Evolutionary conservation across 371 early-diverging fungal species (phyloP), one percentile per base, ranked within the genome.

Genomic region (Paraphysoderma sedebokerense): DNA sequence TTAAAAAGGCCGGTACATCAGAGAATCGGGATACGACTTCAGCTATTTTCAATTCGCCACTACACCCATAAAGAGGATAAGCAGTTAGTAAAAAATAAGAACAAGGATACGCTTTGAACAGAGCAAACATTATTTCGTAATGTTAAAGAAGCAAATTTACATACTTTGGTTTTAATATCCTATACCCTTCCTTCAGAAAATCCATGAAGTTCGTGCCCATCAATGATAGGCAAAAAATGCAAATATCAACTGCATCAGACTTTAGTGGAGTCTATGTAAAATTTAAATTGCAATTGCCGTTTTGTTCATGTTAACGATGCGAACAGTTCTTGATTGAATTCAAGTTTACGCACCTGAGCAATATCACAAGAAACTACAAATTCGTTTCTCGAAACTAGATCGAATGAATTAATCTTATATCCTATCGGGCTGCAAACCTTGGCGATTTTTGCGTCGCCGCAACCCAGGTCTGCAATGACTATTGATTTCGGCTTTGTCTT

Each of bases 121-220:
- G 35, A 22, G 27, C 20, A 32, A 23, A 29, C 11, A 29, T 22
- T 32, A 60, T 44, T 38, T 41, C 17, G 26, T 30, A 57, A 50
- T 51, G 23, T n/a, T n/a, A n/a, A n/a, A n/a, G n/a, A 39, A 9
- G 13, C 17, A 38, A 44, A 19, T 51, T 36, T 11, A 54, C 65
- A 51, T 77, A 87, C 79, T 71, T 76, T 28, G 66, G 53, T 61
- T 86, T 91, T 41, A 97, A 51, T 8, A 98, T 83, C 44, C 98
- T 73, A 50, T 80, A 67, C 0, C 92, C 93, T 62, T 98, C 99
- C 46, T 63, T 68, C 35, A 96, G 55, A 58, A 92, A 91, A 60
- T 85, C 84, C 42, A 85, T 49, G 63, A 83, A 93, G 58, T 99
- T 86, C 0, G 88, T 87, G 15, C 92, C 95, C 99, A 99, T 99